Evolutionary conservation across 2,329 filamentous ascomycete species (phyloP).

Genomic region (Arthrobotrys sphaeroides): DNA sequence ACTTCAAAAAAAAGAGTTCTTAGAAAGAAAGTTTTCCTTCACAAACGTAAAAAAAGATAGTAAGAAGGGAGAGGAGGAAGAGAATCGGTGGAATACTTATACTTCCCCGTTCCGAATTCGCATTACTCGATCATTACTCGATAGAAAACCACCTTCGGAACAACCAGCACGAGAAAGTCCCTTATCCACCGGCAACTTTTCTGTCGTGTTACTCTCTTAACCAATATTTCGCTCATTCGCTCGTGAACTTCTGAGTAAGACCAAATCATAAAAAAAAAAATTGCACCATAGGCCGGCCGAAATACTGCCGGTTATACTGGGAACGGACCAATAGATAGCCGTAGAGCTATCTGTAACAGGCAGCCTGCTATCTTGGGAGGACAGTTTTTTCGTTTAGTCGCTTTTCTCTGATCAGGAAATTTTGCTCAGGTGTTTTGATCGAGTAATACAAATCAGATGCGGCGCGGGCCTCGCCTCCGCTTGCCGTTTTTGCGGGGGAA

Average conservation of each 20-base stretch:
- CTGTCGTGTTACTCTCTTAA: not conserved
- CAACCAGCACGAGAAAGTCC: not conserved
- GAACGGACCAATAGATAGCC: constrained; percentile 26
- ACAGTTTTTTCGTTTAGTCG: not conserved
- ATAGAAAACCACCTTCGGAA: constrained; percentile 40
- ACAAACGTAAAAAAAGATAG: not conserved
- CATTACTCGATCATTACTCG: constrained; percentile 53
- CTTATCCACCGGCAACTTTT: constrained; percentile 11
- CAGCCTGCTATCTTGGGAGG: constrained; percentile 11
- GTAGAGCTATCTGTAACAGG: constrained; percentile 25
- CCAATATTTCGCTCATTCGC: not conserved
- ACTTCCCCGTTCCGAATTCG: constrained; percentile 15
- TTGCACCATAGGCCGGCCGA: constrained; percentile 11
- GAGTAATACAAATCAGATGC: constrained; percentile 27
- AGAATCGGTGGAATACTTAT: constrained; percentile 5
- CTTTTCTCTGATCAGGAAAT: not conserved
- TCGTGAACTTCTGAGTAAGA: not conserved
- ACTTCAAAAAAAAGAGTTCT: not conserved
- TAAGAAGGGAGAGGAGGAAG: not conserved
- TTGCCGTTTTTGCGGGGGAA: not conserved
- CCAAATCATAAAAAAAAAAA: not conserved
- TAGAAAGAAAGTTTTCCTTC: not conserved
- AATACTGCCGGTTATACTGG: not conserved
- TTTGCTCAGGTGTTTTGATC: constrained; percentile 35
- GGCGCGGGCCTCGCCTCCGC: constrained; percentile 28